These are phyloP conservation scores for Coprinellus micaceus DNA, from an alignment of 768 basidiomycete species.

Conservation along the genomic window DNA sequence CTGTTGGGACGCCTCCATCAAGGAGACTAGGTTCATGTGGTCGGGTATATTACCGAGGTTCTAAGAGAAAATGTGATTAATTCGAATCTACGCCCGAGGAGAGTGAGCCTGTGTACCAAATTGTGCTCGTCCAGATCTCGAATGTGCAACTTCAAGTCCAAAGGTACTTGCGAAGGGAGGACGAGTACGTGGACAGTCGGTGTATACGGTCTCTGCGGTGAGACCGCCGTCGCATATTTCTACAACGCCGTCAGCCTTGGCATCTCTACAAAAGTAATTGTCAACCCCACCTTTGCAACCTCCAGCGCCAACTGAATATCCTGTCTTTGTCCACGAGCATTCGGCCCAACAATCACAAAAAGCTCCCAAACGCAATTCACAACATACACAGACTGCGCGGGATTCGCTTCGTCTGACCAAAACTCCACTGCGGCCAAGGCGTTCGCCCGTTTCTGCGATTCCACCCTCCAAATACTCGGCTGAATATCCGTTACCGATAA, in stretches of 20 bases:
- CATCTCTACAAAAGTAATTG: not conserved
- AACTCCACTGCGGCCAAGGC: slow-evolving; percentile 44
- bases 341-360: slow-evolving; percentile 67
- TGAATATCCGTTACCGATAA: slow-evolving; percentile 30
- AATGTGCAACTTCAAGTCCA: slow-evolving; percentile 63
- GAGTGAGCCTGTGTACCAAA: slow-evolving; percentile 41
- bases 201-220: slow-evolving; percentile 56
- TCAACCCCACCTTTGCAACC: slow-evolving; percentile 46
- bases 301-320: slow-evolving; percentile 62
- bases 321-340: slow-evolving; percentile 56
- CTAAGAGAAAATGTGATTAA: slow-evolving; percentile 26
- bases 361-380: slow-evolving; percentile 79
- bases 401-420: slow-evolving; percentile 35
- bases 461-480: slow-evolving; percentile 61
- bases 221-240: slow-evolving; percentile 52
- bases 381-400: slow-evolving; percentile 53
- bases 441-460: slow-evolving; percentile 29
- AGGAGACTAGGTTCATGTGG: slow-evolving; percentile 74
- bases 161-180: slow-evolving; percentile 69
- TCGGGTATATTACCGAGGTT: slow-evolving; percentile 58
- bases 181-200: slow-evolving; percentile 74
- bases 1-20: slow-evolving; percentile 52
- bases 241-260: slow-evolving; percentile 21
- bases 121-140: slow-evolving; percentile 64
- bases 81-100: not conserved